Percentiles rank a stretch among this genome's conserved stretches.
Evolutionary conservation across 306 rosid species (phyloP).

Genomic region (Trifolium repens): DNA sequence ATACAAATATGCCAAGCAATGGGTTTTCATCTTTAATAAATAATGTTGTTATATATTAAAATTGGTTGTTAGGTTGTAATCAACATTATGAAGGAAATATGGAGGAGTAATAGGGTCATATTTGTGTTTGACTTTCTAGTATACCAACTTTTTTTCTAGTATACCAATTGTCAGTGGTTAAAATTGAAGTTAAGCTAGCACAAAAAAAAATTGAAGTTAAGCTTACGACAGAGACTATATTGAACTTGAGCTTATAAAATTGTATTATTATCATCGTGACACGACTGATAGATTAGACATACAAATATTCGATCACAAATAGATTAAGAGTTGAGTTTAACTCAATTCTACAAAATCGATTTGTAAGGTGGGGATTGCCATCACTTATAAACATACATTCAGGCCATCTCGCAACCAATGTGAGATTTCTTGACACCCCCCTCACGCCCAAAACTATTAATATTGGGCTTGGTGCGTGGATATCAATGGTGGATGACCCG

Average conservation of each 20-base stretch:
- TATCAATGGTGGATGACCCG: too few relatives aligned
- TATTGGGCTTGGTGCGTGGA: too few relatives aligned
- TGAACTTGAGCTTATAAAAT: not conserved
- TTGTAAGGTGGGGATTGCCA: too few relatives aligned
- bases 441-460: too few relatives aligned
- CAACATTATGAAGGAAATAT: slow-evolving; percentile 31
- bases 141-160: slow-evolving; percentile 11
- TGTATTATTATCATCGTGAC: too few relatives aligned
- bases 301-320: not conserved
- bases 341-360: too few relatives aligned
- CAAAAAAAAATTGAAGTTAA: slow-evolving; percentile 25
- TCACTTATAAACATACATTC: too few relatives aligned
- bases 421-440: too few relatives aligned
- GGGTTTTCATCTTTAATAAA: slow-evolving; percentile 1
- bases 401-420: too few relatives aligned
- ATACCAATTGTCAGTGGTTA: slow-evolving; percentile 35
- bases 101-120: slow-evolving; percentile 18
- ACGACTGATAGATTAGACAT: not conserved
- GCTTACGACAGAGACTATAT: not conserved
- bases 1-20: slow-evolving; percentile 25
- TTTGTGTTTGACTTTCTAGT: slow-evolving; percentile 42
- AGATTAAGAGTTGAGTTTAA: too few relatives aligned
- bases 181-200: slow-evolving; percentile 30
- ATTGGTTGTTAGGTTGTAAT: slow-evolving; percentile 41
- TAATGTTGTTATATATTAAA: not conserved